phyloP scores from a whole-genome alignment of 164 flowering plant genomes.

The Umbilicus rupestris region DNA sequence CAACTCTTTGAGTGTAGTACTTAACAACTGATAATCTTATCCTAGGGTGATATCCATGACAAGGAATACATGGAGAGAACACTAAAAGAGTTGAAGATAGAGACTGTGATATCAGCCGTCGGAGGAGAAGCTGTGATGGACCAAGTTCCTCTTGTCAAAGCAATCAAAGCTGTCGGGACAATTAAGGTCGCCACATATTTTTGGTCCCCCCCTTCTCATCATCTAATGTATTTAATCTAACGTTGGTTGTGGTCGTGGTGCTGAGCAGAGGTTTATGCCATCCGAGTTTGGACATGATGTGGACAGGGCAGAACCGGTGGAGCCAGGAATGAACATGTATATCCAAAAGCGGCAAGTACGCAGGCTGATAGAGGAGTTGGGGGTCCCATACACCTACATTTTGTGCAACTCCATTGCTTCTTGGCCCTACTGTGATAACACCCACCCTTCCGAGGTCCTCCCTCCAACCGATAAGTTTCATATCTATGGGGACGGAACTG shows the following conservation, averaged over 20 bases:
- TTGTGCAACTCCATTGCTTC: conserved; percentile 74
- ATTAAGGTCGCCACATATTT: conserved; percentile 46
- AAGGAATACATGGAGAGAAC: conserved; percentile 33
- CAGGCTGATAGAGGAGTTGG: conserved; percentile 30
- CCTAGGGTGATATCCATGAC: conserved; percentile 41
- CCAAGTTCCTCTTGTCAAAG: conserved; percentile 35
- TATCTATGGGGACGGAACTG: conserved; percentile 70
- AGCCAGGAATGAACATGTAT: conserved; percentile 63
- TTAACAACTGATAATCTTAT: too few relatives aligned
- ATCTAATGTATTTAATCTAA: too few relatives aligned
- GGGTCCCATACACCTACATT: conserved; percentile 51
- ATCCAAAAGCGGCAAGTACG: conserved; percentile 39
- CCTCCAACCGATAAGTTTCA: conserved; percentile 59
- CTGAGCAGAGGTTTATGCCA: conserved; percentile 69
- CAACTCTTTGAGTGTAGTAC: too few relatives aligned
- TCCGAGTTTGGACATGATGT: conserved; percentile 77
- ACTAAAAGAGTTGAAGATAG: conserved; percentile 36
- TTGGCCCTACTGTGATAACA: conserved; percentile 70
- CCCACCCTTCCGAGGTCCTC: conserved; percentile 51
- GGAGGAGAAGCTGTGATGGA: conserved; percentile 39
- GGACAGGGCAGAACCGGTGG: conserved; percentile 59
- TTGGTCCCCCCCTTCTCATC: too few relatives aligned
- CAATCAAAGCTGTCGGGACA: conserved; percentile 44
- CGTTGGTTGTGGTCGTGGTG: too few relatives aligned
- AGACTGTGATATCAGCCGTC: conserved; percentile 54